phyloP scores from a whole-genome alignment of 768 basidiomycete genomes.

The Boletus reticuloceps region DNA sequence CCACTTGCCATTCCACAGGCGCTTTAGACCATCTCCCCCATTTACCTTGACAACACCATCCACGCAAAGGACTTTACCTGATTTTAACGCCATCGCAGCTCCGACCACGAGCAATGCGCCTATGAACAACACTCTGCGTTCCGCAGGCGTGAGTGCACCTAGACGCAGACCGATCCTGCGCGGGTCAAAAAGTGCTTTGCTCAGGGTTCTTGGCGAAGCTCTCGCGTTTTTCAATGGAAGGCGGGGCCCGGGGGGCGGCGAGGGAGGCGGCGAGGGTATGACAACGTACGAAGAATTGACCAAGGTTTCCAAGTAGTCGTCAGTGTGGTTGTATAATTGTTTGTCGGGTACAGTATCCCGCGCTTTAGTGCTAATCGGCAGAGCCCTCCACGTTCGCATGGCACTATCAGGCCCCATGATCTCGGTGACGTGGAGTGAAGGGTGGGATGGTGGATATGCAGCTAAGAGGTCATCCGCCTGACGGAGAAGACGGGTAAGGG shows the following conservation, averaged over 20 bases:
- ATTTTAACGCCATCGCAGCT: slow-evolving; percentile 55
- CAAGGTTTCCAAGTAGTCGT: slow-evolving; percentile 26
- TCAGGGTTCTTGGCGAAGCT: slow-evolving; percentile 2
- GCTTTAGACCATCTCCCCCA: slow-evolving; percentile 23
- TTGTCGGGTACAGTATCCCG: slow-evolving; percentile 22
- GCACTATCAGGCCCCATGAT: slow-evolving; percentile 82
- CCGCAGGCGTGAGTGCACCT: slow-evolving; percentile 25
- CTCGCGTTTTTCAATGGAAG: slow-evolving; percentile 21
- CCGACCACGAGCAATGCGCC: slow-evolving; percentile 70
- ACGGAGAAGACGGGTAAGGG: slow-evolving; percentile 50
- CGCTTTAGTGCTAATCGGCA: slow-evolving; percentile 23
- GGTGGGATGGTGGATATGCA: slow-evolving; percentile 59
- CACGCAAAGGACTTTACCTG: slow-evolving; percentile 10
- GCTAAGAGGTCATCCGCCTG: slow-evolving; percentile 57
- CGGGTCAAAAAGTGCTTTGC: slow-evolving; percentile 10
- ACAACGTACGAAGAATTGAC: slow-evolving; percentile 23
- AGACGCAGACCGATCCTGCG: slow-evolving; percentile 21
- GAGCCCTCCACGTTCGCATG: slow-evolving; percentile 61
- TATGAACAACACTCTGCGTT: slow-evolving; percentile 44
- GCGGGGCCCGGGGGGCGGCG: slow-evolving; percentile 9
- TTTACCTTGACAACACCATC: slow-evolving; percentile 9
- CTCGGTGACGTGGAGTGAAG: slow-evolving; percentile 46
- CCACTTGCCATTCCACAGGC: slow-evolving; percentile 25
- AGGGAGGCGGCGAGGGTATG: slow-evolving; percentile 26
- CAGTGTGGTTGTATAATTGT: slow-evolving; percentile 20